phyloP scores from a whole-genome alignment of 495 filamentous ascomycete genomes.

The Penicillium paxilli region DNA sequence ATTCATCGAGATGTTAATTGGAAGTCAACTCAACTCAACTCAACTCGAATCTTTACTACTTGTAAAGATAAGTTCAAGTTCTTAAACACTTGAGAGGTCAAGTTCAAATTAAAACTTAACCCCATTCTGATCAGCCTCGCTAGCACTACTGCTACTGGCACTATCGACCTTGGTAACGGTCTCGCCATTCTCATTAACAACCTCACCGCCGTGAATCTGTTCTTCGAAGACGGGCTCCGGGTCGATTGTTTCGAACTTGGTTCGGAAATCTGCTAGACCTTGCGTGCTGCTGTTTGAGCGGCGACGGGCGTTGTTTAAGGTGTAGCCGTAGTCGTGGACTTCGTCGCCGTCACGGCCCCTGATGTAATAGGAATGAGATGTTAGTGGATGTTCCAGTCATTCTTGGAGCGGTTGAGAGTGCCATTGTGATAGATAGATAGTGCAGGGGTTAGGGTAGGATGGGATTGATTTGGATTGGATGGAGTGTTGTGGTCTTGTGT shows the following conservation, averaged over 20 bases:
- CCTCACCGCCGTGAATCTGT: constrained; percentile 60
- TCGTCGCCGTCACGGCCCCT: constrained; percentile 88
- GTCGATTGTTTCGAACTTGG: constrained; percentile 86
- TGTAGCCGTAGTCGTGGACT: constrained; percentile 76
- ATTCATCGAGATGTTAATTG: no score
- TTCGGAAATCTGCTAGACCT: constrained; percentile 69
- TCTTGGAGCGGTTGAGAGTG: no score
- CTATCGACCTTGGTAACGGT: constrained; percentile 26
- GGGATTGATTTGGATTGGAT: background rate
- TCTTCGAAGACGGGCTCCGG: constrained; percentile 89
- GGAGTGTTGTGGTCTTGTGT: background rate
- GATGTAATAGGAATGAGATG: constrained; percentile 2
- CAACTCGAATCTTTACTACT: no score
- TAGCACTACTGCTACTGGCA: constrained; percentile 25
- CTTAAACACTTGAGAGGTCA: no score
- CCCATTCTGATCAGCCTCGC: constrained; percentile 15
- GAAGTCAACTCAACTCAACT: no score
- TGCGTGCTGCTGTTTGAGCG: constrained; percentile 85
- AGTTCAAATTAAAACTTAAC: constrained; percentile 13
- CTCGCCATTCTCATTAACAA: constrained; percentile 28
- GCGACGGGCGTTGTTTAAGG: constrained; percentile 81
- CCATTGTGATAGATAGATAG: no score
- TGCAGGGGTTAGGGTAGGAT: no score
- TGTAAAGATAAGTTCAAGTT: no score
- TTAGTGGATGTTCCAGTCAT: background rate